Conservation (phyloP, 1,139 yeast genomes). For the Candida sp. region DNA sequence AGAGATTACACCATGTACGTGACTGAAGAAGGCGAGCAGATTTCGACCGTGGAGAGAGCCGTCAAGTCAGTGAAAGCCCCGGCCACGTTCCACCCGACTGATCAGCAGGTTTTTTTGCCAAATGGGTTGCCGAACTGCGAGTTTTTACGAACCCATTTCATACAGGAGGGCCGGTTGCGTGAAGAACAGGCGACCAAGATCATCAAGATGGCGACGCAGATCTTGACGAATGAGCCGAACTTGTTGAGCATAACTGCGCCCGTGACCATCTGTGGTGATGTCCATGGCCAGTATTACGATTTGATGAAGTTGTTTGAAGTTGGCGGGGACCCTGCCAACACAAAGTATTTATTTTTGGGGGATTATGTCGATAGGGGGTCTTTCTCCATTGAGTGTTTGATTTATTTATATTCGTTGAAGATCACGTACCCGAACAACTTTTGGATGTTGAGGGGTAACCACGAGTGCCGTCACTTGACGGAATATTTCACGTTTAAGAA, state of each 20-base stretch:
- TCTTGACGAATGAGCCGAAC: constrained; percentile 78
- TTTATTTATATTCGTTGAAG: constrained; percentile 82
- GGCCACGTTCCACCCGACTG: constrained; percentile 65
- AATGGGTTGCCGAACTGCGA: constrained; percentile 75
- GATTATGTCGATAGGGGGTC: constrained; percentile 98
- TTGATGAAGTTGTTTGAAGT: constrained; percentile 91
- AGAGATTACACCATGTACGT: constrained; percentile 59
- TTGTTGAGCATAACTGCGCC: constrained; percentile 88
- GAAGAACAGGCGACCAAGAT: constrained; percentile 77
- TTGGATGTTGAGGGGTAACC: constrained; percentile 92
- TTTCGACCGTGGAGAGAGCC: constrained; percentile 73
- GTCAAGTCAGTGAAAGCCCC: constrained; percentile 72
- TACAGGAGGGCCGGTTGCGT: constrained; percentile 78
- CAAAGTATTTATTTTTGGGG: constrained; percentile 86
- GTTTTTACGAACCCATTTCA: constrained; percentile 76
- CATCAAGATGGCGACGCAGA: constrained; percentile 65
- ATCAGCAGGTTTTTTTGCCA: constrained; percentile 65
- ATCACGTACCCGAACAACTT: constrained; percentile 77
- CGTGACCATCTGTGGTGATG: constrained; percentile 95
- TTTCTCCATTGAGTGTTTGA: constrained; percentile 86
- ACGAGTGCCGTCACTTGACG: constrained; percentile 93
- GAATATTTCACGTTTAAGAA: constrained; percentile 92
- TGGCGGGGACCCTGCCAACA: constrained; percentile 84
- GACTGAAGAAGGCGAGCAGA: constrained; percentile 70
- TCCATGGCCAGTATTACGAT: constrained; percentile 96